These are phyloP conservation scores for Ophiostoma novo-ulmi DNA, from an alignment of 2,329 filamentous ascomycete species.

Conservation along the genomic window DNA sequence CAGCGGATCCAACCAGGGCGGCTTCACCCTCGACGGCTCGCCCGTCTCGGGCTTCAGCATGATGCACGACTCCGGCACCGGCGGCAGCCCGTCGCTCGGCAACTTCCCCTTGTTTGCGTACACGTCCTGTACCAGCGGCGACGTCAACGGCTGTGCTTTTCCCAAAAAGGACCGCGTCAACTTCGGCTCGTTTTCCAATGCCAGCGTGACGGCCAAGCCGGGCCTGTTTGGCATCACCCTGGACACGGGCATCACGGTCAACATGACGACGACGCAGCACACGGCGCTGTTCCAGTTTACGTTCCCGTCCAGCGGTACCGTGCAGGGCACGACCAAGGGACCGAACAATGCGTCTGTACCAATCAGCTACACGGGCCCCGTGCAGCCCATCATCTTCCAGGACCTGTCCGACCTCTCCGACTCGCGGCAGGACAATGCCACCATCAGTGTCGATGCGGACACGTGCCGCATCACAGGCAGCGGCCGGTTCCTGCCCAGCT, in stretches of 20 bases:
- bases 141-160: neutral
- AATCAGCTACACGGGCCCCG: neutral
- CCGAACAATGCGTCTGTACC: no score
- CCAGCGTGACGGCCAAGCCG: conserved; percentile 1
- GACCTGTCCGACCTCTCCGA: neutral
- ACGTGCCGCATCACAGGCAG: conserved; percentile 58
- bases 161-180: neutral
- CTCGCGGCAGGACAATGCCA: neutral
- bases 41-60: conserved; percentile 52
- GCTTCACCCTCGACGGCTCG: conserved; percentile 49
- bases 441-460: neutral
- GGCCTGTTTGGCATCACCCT: conserved; percentile 62
- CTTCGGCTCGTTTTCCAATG: neutral
- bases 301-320: conserved; percentile 44
- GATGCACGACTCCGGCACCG: conserved; percentile 56
- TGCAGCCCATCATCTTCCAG: neutral
- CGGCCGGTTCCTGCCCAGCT: conserved; percentile 59
- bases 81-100: conserved; percentile 57
- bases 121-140: conserved; percentile 53
- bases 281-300: conserved; percentile 62
- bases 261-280: conserved; percentile 64
- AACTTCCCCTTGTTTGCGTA: conserved; percentile 71
- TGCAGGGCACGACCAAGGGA: no score
- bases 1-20: conserved; percentile 50
- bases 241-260: conserved; percentile 52